Percentiles rank a stretch among this genome's conserved stretches.
Conservation (phyloP, 208 protist species). For the Leishmania lainsoni region DNA sequence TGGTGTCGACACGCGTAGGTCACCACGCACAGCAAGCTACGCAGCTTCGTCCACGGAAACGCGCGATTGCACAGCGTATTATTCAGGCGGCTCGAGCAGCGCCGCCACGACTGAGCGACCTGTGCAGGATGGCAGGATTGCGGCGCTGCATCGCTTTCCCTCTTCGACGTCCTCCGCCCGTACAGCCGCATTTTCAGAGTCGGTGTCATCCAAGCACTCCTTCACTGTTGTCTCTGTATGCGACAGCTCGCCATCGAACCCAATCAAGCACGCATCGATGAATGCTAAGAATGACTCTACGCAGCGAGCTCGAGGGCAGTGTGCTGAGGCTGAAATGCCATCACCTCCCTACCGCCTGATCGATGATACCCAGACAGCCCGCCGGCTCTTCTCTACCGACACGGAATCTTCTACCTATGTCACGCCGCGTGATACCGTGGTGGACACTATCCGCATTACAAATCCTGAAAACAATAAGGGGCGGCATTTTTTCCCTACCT, state of each 20-base stretch:
- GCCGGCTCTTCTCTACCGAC: too few species aligned
- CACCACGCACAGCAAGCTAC: not conserved
- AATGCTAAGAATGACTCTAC: not conserved
- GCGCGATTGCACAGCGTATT: not conserved
- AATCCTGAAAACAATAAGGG: not conserved
- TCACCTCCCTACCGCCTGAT: not conserved
- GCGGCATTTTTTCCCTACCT: not conserved
- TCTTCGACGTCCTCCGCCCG: conserved; percentile 14
- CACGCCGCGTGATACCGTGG: not conserved
- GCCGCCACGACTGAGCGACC: conserved; percentile 6
- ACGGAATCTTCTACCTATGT: not conserved
- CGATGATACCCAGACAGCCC: not conserved
- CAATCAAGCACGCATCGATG: conserved; percentile 12
- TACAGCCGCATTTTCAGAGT: conserved; percentile 9
- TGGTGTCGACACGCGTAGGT: not conserved
- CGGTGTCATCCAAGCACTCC: not conserved
- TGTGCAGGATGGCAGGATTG: not conserved
- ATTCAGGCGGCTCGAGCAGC: not conserved
- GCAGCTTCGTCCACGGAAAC: not conserved
- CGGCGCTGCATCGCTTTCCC: not conserved
- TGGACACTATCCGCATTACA: not conserved
- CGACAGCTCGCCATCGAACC: conserved; percentile 22
- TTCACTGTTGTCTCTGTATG: conserved; percentile 15
- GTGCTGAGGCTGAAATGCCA: not conserved
- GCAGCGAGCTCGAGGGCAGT: not conserved